Evolutionary conservation across 2,329 filamentous ascomycete genomes (phyloP).

Genomic region (Aureobasidium sp.): DNA sequence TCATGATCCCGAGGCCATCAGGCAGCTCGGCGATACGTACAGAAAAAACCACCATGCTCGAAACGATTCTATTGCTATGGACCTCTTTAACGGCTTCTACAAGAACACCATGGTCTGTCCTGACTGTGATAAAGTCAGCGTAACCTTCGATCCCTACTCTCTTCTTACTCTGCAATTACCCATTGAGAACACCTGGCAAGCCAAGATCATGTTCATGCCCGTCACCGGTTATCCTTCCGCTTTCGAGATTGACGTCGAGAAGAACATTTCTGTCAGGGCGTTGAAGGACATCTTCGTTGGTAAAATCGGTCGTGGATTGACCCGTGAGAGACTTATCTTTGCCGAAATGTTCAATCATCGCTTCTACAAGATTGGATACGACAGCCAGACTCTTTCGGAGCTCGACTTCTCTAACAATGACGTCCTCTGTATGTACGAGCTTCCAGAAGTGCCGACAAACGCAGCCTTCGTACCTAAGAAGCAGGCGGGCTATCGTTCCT

Average conservation of each 20-base stretch:
- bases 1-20: conserved; percentile 68
- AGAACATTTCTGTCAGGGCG: conserved; percentile 58
- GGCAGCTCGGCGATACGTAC: conserved; percentile 75
- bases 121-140: conserved; percentile 86
- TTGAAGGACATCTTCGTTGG: conserved; percentile 48
- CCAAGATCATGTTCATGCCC: conserved; percentile 68
- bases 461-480: conserved; percentile 30
- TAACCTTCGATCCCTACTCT: conserved; percentile 97
- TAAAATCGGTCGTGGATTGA: conserved; percentile 43
- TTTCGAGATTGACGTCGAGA: conserved; percentile 72
- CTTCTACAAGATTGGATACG: conserved; percentile 80
- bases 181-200: conserved; percentile 72
- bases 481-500: conserved; percentile 10
- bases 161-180: conserved; percentile 87
- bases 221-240: conserved; percentile 60
- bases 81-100: conserved; percentile 96
- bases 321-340: conserved; percentile 58
- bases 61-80: conserved; percentile 90
- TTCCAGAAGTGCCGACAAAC: conserved; percentile 73
- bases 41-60: conserved; percentile 87
- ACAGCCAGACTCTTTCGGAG: conserved; percentile 60
- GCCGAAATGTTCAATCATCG: conserved; percentile 75
- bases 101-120: conserved; percentile 95
- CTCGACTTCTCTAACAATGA: conserved; percentile 54
- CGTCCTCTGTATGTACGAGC: conserved; percentile 63